Evolutionary conservation across 2,329 filamentous ascomycete genomes (phyloP).

Genomic region (Aspergillus sp.): DNA sequence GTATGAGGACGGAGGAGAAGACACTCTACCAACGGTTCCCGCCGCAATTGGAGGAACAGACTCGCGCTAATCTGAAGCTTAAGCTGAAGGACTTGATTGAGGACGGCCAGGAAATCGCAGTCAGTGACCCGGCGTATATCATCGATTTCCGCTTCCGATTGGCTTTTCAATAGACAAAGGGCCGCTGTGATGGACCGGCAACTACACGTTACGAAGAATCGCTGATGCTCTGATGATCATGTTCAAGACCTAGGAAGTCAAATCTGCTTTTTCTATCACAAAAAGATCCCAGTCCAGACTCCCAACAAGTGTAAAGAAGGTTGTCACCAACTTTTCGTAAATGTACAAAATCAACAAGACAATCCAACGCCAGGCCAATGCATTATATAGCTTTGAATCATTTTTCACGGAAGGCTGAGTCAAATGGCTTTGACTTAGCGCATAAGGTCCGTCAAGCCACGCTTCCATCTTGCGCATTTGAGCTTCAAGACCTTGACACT

Average conservation of each 20-base stretch:
- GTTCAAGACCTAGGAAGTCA: constrained; percentile 21
- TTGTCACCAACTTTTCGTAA: constrained; percentile 36
- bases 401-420: constrained; percentile 8
- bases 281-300: constrained; percentile 34
- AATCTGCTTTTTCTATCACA: constrained; percentile 33
- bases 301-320: constrained; percentile 34
- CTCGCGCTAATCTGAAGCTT: constrained; percentile 76
- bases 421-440: constrained; percentile 26
- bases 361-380: constrained; percentile 44
- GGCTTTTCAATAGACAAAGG: constrained; percentile 42
- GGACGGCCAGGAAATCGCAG: constrained; percentile 83
- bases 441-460: constrained; percentile 47
- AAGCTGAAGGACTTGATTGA: constrained; percentile 75
- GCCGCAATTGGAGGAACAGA: constrained; percentile 78
- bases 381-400: constrained; percentile 31
- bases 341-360: constrained; percentile 36
- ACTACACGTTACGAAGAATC: constrained; percentile 17
- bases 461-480: constrained; percentile 65
- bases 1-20: constrained; percentile 75
- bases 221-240: constrained; percentile 18
- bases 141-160: constrained; percentile 67
- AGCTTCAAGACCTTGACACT: constrained; percentile 79
- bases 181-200: constrained; percentile 15
- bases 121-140: constrained; percentile 87
- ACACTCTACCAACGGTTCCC: constrained; percentile 90